A percentile compares a stretch with the other conserved stretches of the same genome.
Conservation (phyloP, 2,329 filamentous ascomycete species). For the Colletotrichum simmondsii region DNA sequence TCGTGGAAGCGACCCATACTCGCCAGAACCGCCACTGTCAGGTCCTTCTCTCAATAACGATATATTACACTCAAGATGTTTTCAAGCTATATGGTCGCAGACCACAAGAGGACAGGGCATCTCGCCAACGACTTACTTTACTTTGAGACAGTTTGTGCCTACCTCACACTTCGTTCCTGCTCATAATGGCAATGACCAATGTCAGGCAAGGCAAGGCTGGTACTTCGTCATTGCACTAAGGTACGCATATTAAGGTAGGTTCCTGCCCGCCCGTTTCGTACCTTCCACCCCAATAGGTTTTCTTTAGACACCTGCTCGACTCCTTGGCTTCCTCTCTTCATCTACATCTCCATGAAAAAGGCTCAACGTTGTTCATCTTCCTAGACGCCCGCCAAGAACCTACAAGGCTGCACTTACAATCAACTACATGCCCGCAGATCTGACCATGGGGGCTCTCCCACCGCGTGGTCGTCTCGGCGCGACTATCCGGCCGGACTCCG, state of each 20-base stretch:
- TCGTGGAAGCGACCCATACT: background rate
- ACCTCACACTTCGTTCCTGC: background rate
- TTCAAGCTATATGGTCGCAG: background rate
- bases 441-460: background rate
- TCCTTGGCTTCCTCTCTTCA: background rate
- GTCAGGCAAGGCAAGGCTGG: too few relatives aligned
- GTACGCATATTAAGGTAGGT: too few relatives aligned
- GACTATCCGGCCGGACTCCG: background rate
- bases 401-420: background rate
- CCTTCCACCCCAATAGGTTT: too few relatives aligned
- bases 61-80: background rate
- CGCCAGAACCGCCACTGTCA: background rate
- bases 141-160: background rate
- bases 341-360: background rate
- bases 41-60: background rate
- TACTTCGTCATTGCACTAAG: too few relatives aligned
- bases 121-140: too few relatives aligned
- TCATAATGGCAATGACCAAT: background rate
- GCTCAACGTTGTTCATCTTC: background rate
- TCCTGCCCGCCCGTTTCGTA: background rate
- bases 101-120: too few relatives aligned
- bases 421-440: background rate
- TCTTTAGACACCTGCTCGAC: too few relatives aligned
- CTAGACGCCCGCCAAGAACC: background rate
- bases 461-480: background rate